These are phyloP conservation scores for Fraxinus greggii DNA, from an alignment of 305 asterid species.

Conservation along the genomic window DNA sequence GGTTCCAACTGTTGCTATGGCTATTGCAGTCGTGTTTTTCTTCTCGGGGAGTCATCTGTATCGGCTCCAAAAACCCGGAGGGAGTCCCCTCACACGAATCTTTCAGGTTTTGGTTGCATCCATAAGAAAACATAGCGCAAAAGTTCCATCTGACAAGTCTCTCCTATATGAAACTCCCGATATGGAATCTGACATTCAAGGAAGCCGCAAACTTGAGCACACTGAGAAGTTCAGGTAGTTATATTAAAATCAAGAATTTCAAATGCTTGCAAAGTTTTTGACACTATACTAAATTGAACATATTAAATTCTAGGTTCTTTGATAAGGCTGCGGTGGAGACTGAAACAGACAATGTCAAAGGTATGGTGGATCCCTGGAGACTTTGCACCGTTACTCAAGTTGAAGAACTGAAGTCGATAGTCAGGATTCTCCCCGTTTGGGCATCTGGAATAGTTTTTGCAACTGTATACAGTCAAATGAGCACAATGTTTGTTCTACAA, in stretches of 20 bases:
- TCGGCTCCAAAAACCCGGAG: slow-evolving; percentile 29
- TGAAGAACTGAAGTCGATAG: slow-evolving; percentile 38
- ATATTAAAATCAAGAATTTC: not conserved
- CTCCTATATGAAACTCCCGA: slow-evolving; percentile 35
- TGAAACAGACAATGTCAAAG: slow-evolving; percentile 22
- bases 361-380: slow-evolving; percentile 30
- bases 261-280: not conserved
- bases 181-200: slow-evolving; percentile 31
- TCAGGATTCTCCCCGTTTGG: slow-evolving; percentile 36
- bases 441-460: slow-evolving; percentile 36
- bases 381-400: slow-evolving; percentile 49
- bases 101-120: slow-evolving; percentile 26
- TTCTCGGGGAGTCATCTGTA: slow-evolving; percentile 27
- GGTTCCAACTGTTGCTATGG: slow-evolving; percentile 42
- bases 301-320: slow-evolving; percentile 31
- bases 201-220: slow-evolving; percentile 37
- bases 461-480: slow-evolving; percentile 39
- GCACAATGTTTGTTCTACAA: slow-evolving; percentile 47
- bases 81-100: slow-evolving; percentile 25
- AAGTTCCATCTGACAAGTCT: slow-evolving; percentile 18
- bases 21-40: slow-evolving; percentile 34
- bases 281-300: not conserved
- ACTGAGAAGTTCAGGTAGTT: slow-evolving; percentile 29
- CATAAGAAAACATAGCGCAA: slow-evolving; percentile 20
- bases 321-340: slow-evolving; percentile 48